A percentile compares a stretch with the other conserved stretches of the same genome.
These are phyloP conservation scores for Populus deltoides DNA, from an alignment of 345 rosid species.

Conservation along the genomic window DNA sequence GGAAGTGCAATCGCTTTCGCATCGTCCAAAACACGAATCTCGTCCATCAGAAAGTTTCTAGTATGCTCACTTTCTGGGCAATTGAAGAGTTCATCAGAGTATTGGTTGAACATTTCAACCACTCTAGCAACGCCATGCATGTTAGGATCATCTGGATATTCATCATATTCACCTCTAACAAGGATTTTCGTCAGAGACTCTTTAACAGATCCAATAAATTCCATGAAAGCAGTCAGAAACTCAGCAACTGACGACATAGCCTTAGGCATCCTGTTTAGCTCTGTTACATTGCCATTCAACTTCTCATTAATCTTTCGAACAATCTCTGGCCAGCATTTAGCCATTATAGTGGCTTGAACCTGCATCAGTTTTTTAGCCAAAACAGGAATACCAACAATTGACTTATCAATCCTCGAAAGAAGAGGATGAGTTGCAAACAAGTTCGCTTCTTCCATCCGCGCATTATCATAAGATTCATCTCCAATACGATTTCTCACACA, in stretches of 20 bases:
- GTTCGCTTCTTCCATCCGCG: slow-evolving; percentile 24
- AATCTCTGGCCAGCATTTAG: slow-evolving; percentile 32
- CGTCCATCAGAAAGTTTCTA: slow-evolving; percentile 20
- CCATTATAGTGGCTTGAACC: slow-evolving; percentile 34
- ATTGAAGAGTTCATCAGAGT: slow-evolving; percentile 1
- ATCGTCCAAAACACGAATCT: slow-evolving; percentile 34
- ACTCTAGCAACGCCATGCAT: slow-evolving; percentile 11
- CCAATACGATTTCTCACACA: slow-evolving; percentile 48
- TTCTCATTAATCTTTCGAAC: slow-evolving; percentile 33
- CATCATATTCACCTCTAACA: slow-evolving; percentile 43
- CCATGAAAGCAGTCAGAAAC: slow-evolving; percentile 39
- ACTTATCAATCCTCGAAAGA: slow-evolving; percentile 30
- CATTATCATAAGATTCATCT: slow-evolving; percentile 38
- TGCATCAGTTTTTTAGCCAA: slow-evolving; percentile 35
- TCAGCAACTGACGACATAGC: slow-evolving; percentile 27
- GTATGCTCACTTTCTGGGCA: neutral
- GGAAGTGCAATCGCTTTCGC: slow-evolving; percentile 35
- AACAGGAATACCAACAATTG: slow-evolving; percentile 39
- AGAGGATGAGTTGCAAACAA: slow-evolving; percentile 25
- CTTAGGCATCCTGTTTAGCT: slow-evolving; percentile 33
- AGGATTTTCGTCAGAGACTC: slow-evolving; percentile 42
- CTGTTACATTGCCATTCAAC: slow-evolving; percentile 2
- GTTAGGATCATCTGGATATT: slow-evolving; percentile 30
- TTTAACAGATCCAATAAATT: slow-evolving; percentile 37
- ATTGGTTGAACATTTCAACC: slow-evolving; percentile 27